Evolutionary conservation across 148 eudicot species (phyloP).

Genomic region (Oxyria digyna): DNA sequence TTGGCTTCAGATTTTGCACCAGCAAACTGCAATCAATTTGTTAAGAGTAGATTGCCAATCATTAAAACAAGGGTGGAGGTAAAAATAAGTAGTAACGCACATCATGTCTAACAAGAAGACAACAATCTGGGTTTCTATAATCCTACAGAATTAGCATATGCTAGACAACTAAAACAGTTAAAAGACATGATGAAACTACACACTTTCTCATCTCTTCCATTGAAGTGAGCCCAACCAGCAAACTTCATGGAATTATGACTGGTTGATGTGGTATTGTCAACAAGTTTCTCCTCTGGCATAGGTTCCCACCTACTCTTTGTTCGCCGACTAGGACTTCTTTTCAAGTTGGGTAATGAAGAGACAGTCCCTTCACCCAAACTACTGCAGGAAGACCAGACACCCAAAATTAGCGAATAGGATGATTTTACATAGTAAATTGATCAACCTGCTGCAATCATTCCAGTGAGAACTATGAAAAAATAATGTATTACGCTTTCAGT

Average conservation of each 20-base stretch:
- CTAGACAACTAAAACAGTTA: neutral
- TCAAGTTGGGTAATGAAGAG: slow-evolving; percentile 32
- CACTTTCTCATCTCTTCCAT: slow-evolving; percentile 62
- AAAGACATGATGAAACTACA: neutral
- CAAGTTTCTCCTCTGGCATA: slow-evolving; percentile 52
- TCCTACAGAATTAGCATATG: neutral
- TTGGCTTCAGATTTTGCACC: slow-evolving; percentile 49
- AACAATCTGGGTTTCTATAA: neutral
- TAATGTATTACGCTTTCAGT: neutral
- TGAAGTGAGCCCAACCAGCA: slow-evolving; percentile 44
- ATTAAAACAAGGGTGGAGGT: neutral
- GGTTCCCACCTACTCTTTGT: slow-evolving; percentile 99
- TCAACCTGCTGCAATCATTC: neutral
- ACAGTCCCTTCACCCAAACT: slow-evolving; percentile 26
- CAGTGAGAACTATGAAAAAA: neutral
- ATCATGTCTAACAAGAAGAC: neutral
- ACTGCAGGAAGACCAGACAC: slow-evolving; percentile 25
- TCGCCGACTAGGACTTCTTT: slow-evolving; percentile 81
- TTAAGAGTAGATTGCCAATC: neutral
- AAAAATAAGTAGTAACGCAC: neutral
- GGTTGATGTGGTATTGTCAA: slow-evolving; percentile 30
- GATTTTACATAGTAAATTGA: neutral
- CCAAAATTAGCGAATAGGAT: neutral
- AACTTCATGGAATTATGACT: slow-evolving; percentile 38
- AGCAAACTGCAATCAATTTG: slow-evolving; percentile 35